Conservation (phyloP, 441 rosid genomes). For the Populus hybrid region DNA sequence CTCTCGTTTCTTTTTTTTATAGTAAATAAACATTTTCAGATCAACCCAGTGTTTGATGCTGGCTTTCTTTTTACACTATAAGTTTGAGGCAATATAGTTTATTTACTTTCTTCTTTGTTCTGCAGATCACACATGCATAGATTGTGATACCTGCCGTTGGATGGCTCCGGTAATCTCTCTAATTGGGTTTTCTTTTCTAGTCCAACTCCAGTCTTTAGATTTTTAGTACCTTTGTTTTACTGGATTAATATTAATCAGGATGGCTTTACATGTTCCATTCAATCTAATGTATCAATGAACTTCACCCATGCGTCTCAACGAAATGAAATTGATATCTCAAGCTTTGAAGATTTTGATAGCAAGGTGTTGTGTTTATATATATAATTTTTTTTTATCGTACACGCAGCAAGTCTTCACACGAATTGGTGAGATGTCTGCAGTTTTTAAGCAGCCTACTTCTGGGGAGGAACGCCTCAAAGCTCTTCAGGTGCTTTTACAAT, state of each 20-base stretch:
- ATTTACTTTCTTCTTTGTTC: neutral
- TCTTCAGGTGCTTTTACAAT: conserved; percentile 44
- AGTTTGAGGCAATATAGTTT: neutral
- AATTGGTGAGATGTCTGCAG: conserved; percentile 48
- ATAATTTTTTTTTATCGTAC: neutral
- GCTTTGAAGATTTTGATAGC: neutral
- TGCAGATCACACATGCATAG: conserved; percentile 60
- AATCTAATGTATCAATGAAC: neutral
- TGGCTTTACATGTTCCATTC: neutral
- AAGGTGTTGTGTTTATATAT: neutral
- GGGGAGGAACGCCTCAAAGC: conserved; percentile 46
- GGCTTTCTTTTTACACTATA: neutral
- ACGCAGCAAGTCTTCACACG: conserved; percentile 49
- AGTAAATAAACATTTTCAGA: neutral
- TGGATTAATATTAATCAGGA: neutral
- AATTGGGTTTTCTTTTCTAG: neutral
- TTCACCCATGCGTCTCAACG: neutral
- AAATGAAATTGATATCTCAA: neutral
- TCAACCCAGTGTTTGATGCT: neutral
- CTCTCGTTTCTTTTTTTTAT: neutral
- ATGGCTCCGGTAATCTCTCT: conserved; percentile 57
- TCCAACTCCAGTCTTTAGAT: neutral
- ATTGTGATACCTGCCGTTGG: conserved; percentile 78
- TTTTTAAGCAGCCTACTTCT: conserved; percentile 48
- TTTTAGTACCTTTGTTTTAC: neutral